phyloP scores from a whole-genome alignment of 139 green algal species.

The Chlamydomonas sphaeroides region DNA sequence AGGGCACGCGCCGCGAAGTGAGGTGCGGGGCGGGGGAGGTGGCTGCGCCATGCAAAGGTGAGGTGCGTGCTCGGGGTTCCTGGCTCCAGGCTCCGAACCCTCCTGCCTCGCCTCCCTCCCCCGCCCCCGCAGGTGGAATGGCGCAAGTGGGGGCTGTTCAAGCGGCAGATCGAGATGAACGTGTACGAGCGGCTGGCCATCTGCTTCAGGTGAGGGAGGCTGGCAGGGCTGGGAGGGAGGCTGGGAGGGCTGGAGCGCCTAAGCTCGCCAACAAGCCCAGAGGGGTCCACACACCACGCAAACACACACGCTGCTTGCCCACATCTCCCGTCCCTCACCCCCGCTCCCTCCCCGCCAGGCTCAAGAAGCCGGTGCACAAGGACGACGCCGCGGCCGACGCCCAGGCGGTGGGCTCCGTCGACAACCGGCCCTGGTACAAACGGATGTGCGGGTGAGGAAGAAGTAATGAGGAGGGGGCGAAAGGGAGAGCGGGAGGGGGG shows the following conservation, averaged over 20 bases:
- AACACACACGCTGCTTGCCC: not conserved
- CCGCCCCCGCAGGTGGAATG: slow-evolving; percentile 15
- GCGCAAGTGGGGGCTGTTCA: slow-evolving; percentile 5
- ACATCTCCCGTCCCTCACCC: not conserved
- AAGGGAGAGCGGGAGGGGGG: not conserved
- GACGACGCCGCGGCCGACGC: not conserved
- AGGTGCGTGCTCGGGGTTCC: too few species aligned
- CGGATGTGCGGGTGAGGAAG: not conserved
- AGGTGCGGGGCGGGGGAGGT: too few species aligned
- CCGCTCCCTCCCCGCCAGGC: not conserved
- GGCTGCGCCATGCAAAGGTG: too few species aligned
- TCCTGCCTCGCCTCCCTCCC: not conserved
- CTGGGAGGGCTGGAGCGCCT: too few species aligned
- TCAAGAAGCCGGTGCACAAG: slow-evolving; percentile 23
- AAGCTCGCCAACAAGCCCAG: too few species aligned
- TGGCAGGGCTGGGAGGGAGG: too few species aligned
- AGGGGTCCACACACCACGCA: too few species aligned
- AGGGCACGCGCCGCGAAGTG: too few species aligned
- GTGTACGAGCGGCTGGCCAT: slow-evolving; percentile 30
- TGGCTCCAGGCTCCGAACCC: too few species aligned
- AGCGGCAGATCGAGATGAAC: slow-evolving; percentile 24
- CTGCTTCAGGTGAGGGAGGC: slow-evolving; percentile 10
- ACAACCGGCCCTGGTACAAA: slow-evolving; percentile 25
- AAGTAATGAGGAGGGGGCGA: too few species aligned
- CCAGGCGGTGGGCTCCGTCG: not conserved